Evolutionary conservation across 495 filamentous ascomycete species (phyloP).

Genomic region (Penicillium flavigenum): DNA sequence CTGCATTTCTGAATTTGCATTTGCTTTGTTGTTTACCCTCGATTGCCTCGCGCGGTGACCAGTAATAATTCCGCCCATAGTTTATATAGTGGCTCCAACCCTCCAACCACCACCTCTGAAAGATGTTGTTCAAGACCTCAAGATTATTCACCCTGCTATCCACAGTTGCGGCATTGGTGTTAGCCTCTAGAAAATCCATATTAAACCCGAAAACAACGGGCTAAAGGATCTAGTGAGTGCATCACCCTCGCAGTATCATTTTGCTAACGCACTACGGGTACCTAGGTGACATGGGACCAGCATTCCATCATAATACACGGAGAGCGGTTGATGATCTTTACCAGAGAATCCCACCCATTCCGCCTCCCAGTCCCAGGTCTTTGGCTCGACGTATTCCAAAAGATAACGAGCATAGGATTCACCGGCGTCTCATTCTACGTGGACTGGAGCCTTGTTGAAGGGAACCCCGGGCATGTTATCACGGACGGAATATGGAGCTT

Average conservation of each 20-base stretch:
- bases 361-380: constrained; percentile 64
- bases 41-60: neutral
- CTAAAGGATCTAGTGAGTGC: constrained; percentile 15
- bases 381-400: constrained; percentile 74
- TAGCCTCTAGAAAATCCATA: neutral
- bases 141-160: neutral
- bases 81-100: neutral
- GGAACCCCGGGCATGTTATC: constrained; percentile 57
- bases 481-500: constrained; percentile 65
- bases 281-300: constrained; percentile 63
- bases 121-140: neutral
- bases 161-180: neutral
- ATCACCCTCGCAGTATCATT: neutral
- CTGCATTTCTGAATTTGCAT: neutral
- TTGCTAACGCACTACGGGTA: neutral
- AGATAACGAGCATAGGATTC: constrained; percentile 70
- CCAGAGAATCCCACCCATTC: constrained; percentile 69
- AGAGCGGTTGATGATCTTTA: constrained; percentile 63
- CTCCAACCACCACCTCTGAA: neutral
- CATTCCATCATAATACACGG: constrained; percentile 65
- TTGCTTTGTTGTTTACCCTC: neutral
- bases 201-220: neutral
- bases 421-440: constrained; percentile 67
- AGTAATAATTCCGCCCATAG: neutral
- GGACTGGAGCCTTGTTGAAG: constrained; percentile 70